Percentiles rank a stretch among this genome's conserved stretches.
Conservation (phyloP, 768 basidiomycete genomes). For the Tubosaeta sp. region DNA sequence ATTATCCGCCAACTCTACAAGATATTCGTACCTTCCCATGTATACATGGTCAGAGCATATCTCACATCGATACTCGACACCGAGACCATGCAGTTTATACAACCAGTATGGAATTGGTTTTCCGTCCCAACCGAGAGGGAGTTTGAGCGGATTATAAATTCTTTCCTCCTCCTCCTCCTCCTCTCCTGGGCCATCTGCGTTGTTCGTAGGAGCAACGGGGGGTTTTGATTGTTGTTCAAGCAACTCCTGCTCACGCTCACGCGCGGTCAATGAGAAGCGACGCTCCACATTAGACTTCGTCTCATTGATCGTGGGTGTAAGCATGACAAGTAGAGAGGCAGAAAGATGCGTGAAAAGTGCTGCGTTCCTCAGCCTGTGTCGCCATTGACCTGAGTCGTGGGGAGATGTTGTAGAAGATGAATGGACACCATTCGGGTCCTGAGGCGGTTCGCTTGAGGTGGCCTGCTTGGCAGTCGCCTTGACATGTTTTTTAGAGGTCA, state of each 20-base stretch:
- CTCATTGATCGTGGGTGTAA: constrained; percentile 70
- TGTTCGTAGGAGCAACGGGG: constrained; percentile 44
- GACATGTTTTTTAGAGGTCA: constrained; percentile 93
- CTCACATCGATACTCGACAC: constrained; percentile 97
- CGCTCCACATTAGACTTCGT: constrained; percentile 97
- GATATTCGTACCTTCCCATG: constrained; percentile 74
- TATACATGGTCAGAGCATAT: constrained; percentile 97
- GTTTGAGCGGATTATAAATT: constrained; percentile 96
- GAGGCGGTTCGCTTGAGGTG: constrained; percentile 30
- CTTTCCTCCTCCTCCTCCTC: constrained; percentile 95
- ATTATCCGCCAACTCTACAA: not conserved
- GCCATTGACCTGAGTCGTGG: constrained; percentile 27
- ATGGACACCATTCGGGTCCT: constrained; percentile 32
- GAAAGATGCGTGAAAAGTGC: constrained; percentile 72
- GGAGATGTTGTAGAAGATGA: constrained; percentile 30
- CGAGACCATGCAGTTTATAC: constrained; percentile 95
- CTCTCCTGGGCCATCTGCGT: constrained; percentile 47
- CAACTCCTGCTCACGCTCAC: constrained; percentile 92
- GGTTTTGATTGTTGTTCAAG: constrained; percentile 65
- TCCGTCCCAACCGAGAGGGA: constrained; percentile 97
- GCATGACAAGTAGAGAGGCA: constrained; percentile 58
- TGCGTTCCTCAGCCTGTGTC: constrained; percentile 54
- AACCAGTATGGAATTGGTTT: constrained; percentile 99
- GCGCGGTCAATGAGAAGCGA: constrained; percentile 92
- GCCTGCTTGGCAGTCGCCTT: constrained; percentile 83